Evolutionary conservation across 345 rosid species (phyloP).

Genomic region (Pistacia vera): DNA sequence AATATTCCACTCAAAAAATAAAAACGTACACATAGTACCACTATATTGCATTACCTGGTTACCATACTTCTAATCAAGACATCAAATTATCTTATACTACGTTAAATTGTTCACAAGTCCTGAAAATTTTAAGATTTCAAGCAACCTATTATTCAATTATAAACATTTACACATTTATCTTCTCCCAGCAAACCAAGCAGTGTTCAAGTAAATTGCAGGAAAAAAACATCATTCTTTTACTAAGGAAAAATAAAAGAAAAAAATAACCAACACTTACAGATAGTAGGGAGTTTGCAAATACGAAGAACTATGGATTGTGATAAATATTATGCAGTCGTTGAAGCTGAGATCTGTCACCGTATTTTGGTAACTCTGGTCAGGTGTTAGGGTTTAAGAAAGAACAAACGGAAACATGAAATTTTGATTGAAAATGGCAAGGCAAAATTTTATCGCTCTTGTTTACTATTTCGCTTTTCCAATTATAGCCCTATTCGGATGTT

Average conservation of each 20-base stretch:
- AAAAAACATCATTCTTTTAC: background rate
- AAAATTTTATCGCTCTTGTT: background rate
- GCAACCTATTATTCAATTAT: background rate
- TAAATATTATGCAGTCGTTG: background rate
- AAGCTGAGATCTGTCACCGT: constrained; percentile 19
- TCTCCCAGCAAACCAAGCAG: background rate
- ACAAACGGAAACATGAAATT: background rate
- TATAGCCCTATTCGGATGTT: background rate
- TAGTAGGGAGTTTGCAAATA: background rate
- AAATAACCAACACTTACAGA: constrained; percentile 11
- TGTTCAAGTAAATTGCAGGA: background rate
- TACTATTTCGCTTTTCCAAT: background rate
- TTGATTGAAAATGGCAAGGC: background rate
- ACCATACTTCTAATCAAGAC: background rate
- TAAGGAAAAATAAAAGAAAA: background rate
- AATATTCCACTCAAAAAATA: background rate
- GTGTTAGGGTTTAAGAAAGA: constrained; percentile 6
- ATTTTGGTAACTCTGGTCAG: background rate
- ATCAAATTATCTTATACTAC: background rate
- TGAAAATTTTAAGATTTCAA: background rate
- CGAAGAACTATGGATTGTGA: background rate
- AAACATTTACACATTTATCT: background rate
- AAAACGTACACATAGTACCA: background rate
- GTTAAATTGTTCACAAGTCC: background rate
- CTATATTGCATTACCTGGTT: background rate